Evolutionary conservation across 306 rosid species (phyloP), one percentile per base, ranked within the genome.

Genomic region (Echinosophora koreensis): DNA sequence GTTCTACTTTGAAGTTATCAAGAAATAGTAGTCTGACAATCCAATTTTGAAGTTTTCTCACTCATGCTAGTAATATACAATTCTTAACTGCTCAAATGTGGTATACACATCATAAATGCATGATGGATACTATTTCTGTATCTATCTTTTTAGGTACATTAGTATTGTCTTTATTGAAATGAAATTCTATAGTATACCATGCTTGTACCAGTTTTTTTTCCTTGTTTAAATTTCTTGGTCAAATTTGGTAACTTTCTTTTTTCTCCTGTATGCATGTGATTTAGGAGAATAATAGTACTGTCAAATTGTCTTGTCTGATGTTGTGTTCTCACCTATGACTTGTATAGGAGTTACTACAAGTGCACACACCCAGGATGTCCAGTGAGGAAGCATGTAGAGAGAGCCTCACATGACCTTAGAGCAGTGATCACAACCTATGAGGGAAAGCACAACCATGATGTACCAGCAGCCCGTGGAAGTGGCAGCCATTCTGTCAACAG

Each of bases 401-500:
- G 98, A 74, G 98, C 98, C 16, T 88, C 95, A 14, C 93, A 92
- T 59, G 97, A 94, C 71, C 77, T 81, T 8, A 78, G 92, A 47
- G 97, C 96, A 12, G 97, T 94, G 82, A 90, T 94, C 87, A 94
- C 98, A 61, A 94, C 98, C 71, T 94, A 94, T 28, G 98, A 94
- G 42, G 98, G 98, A 5, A 92, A 92, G 80, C 98, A 94, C 84
- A 94, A 85, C 87, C 98, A 94, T 22, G 95, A 94, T 9, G 93
- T 94, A n/a, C 98, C 98, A 1, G 90, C 91, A 5, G 97, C 98
- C 0, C 92, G 95, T 3, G 95, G 97, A 59, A 92, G 97, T 17
- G 91, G 96, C 5, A 51, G 69, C 80, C 89, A 90, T 71, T 77
- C 98, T 57, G 38, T 84, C 18, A 91, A 74, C 58, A 86, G 90